Base-by-base conservation (phyloP, 78 protist genomes). In the Planoprotostelium fungivorum region DNA sequence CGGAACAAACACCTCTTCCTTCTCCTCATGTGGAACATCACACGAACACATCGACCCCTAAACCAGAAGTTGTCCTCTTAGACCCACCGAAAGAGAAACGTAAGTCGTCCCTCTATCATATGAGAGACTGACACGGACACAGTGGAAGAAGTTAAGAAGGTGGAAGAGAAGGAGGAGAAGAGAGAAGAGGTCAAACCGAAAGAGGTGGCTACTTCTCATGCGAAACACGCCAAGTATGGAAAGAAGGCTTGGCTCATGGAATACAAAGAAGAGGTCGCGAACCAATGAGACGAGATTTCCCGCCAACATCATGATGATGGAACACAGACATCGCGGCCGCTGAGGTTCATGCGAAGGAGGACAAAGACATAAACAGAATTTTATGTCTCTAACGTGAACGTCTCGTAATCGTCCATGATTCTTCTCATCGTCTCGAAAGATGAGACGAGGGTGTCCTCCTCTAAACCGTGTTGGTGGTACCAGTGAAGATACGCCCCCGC, bases 401-500 rank as follows among this genome's bases (percentile, higher is more conserved):
- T 51, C 31, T 51, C 16, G 73, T 51, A 51, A 5, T 5, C 73
- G 16, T 51, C 73, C 5, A 51, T 51, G 73, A 51, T 51, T 51
- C 73, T 16, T 51, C 73, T 5, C 5, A 51, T 16, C 16, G 73
- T 51, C 73, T 51, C 73, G 16, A 51, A 51, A 51, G 31, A 25
- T 16, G 5, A 5, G 5, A 51, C 73, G 16, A 51, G 5, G 5
- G 73, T 51, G 16, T 51, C 73, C 5, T 51, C 73, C 73, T 51
- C 73, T 16, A 51, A 16, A 51, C 73, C 73, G 16, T 51, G 73
- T 51, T 51, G 73, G 73, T 51, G 73, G 73, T 51, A 51, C 73
- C 73, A 51, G 73, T 51, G 73, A 51, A 51, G 73, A 51, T 51
- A 51, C 73, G 73, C 73, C 73, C 73, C 73, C 16, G 73, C 73